Evolutionary conservation across 164 flowering plant species (phyloP).

Genomic region (Kalanchoe fedtschenkoi): DNA sequence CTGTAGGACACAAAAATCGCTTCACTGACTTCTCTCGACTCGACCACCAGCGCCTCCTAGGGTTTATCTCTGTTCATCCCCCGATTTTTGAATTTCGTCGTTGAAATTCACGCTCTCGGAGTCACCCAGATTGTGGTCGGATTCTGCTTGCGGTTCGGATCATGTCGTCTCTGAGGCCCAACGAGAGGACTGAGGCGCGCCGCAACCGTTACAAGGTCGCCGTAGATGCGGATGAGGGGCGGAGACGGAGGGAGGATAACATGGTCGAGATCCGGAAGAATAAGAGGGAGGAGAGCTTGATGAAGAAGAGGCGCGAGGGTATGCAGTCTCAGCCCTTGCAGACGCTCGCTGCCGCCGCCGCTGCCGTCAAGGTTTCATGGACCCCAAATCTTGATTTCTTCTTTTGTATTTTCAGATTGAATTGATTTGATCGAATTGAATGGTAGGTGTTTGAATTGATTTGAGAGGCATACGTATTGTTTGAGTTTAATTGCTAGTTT

Average conservation of each 20-base stretch:
- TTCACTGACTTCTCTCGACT: not conserved
- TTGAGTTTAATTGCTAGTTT: not conserved
- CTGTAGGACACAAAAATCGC: too few relatives aligned
- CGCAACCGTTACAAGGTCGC: constrained; percentile 81
- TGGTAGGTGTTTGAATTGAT: not conserved
- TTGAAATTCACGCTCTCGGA: not conserved
- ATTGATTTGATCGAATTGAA: not conserved
- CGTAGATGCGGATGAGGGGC: constrained; percentile 76
- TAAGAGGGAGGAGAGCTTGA: constrained; percentile 58
- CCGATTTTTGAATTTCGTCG: not conserved
- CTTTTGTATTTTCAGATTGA: too few relatives aligned
- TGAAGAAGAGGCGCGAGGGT: constrained; percentile 69
- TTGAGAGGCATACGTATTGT: too few relatives aligned
- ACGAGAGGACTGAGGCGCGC: constrained; percentile 56
- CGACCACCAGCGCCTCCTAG: not conserved
- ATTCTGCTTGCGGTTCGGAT: not conserved
- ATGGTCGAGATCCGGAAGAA: constrained; percentile 81
- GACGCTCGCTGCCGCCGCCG: constrained; percentile 19
- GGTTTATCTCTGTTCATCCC: not conserved
- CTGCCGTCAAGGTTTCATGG: constrained; percentile 34
- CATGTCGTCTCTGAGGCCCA: constrained; percentile 55
- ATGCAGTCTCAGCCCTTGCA: constrained; percentile 39
- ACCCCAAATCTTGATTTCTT: not conserved
- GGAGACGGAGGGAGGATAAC: constrained; percentile 65
- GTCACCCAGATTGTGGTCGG: too few relatives aligned